Percentiles rank a stretch among this genome's conserved stretches.
Conservation (phyloP, 2,329 filamentous ascomycete species). For the Penicillium sp. region DNA sequence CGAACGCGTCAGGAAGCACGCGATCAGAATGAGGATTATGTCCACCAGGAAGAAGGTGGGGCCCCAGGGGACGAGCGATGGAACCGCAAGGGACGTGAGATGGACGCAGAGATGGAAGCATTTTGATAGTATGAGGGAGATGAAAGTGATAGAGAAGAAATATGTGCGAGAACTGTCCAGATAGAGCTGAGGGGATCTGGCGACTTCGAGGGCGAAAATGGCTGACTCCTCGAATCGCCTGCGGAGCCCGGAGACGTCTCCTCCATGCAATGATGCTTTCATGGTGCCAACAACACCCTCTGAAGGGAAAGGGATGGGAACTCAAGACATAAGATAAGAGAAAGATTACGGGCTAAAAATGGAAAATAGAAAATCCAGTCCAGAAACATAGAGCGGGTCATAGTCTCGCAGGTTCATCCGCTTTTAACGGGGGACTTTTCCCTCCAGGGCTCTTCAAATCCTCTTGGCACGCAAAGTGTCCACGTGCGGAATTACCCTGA, state of each 20-base stretch:
- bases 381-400: not conserved
- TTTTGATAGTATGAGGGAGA: constrained; percentile 12
- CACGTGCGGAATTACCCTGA: not conserved
- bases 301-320: not conserved
- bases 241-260: not conserved
- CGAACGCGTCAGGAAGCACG: constrained; percentile 9
- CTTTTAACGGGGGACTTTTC: not conserved
- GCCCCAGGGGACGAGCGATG: constrained; percentile 9
- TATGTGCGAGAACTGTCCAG: constrained; percentile 9
- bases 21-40: constrained; percentile 13
- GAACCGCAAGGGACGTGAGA: not conserved
- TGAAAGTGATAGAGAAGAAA: constrained; percentile 15
- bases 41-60: constrained; percentile 15
- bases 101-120: constrained; percentile 13
- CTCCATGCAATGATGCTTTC: constrained; percentile 1
- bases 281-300: not conserved
- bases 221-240: not conserved
- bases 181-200: constrained; percentile 9
- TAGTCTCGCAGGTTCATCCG: not conserved
- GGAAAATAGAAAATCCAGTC: not conserved
- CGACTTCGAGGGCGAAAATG: constrained; percentile 5
- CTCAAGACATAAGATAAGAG: not conserved
- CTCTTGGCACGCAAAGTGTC: not conserved
- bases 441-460: not conserved
- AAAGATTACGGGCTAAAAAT: not conserved